These are phyloP conservation scores for Dalbergia oliveri DNA, from an alignment of 306 rosid genomes.

Conservation along the genomic window DNA sequence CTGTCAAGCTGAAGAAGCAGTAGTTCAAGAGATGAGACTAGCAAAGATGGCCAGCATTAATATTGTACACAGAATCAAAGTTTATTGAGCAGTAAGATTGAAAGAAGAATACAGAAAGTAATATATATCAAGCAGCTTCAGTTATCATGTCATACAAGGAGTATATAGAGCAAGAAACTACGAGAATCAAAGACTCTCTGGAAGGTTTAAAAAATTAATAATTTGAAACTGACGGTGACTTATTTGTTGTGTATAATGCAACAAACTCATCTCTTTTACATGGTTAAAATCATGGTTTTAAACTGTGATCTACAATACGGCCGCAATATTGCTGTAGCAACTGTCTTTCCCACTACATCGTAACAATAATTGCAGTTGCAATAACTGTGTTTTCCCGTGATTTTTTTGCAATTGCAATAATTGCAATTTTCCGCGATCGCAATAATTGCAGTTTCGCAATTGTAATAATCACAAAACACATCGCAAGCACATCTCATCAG, in stretches of 20 bases:
- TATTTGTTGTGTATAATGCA: background rate
- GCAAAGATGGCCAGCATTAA: background rate
- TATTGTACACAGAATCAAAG: background rate
- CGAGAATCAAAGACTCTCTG: slow-evolving; percentile 12
- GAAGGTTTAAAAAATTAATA: background rate
- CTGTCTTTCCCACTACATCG: background rate
- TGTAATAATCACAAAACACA: background rate
- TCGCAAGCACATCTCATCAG: background rate
- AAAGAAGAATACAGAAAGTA: slow-evolving; percentile 25
- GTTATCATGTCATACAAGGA: slow-evolving; percentile 5
- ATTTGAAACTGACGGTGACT: slow-evolving; percentile 1
- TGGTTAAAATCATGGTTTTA: background rate
- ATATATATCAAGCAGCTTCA: slow-evolving; percentile 3
- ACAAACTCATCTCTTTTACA: background rate
- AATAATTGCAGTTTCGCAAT: background rate
- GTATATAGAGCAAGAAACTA: slow-evolving; percentile 9
- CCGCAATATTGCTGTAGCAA: background rate
- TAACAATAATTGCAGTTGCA: background rate
- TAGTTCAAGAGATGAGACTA: slow-evolving; percentile 19
- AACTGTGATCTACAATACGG: background rate
- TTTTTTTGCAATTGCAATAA: background rate
- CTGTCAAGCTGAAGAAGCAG: slow-evolving; percentile 79
- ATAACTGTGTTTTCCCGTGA: too few relatives aligned
- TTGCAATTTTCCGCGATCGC: background rate
- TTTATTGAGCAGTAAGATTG: slow-evolving; percentile 9